These are phyloP conservation scores for Adenanthera pavonina DNA, from an alignment of 306 rosid species.

Conservation along the genomic window DNA sequence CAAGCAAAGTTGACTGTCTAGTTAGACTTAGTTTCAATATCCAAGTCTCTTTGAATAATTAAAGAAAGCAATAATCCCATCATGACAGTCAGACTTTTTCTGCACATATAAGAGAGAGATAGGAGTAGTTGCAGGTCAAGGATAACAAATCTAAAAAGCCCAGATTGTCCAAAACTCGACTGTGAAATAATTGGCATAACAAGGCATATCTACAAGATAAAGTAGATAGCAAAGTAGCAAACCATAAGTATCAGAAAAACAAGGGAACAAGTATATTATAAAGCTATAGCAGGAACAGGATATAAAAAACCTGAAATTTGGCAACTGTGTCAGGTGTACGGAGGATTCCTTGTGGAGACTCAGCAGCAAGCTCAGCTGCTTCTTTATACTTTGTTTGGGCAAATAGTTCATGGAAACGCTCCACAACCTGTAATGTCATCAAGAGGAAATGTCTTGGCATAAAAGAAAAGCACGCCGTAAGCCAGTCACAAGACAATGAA, in stretches of 20 bases:
- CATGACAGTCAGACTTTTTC: not conserved
- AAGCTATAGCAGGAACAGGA: not conserved
- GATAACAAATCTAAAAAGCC: not conserved
- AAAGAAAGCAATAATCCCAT: not conserved
- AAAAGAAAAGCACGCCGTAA: conserved; percentile 20
- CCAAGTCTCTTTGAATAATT: not conserved
- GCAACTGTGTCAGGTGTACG: conserved; percentile 99
- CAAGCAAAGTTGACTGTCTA: conserved; percentile 3
- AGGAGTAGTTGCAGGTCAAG: not conserved
- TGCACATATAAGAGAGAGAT: not conserved
- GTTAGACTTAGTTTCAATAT: not conserved
- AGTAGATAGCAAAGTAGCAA: conserved; percentile 2
- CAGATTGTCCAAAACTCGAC: not conserved
- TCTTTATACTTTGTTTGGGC: conserved; percentile 99
- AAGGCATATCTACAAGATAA: not conserved
- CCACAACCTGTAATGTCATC: conserved; percentile 79
- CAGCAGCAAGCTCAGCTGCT: conserved; percentile 99
- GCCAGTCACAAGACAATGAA: conserved; percentile 13
- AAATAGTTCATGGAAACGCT: conserved; percentile 96
- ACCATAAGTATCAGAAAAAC: not conserved
- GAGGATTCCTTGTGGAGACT: conserved; percentile 98
- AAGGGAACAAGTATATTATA: not conserved
- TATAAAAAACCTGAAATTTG: conserved; percentile 85
- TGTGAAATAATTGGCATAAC: not conserved
- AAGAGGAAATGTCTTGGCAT: conserved; percentile 32